Conservation (phyloP, 2,329 filamentous ascomycete species). For the Lachnellula arida region DNA sequence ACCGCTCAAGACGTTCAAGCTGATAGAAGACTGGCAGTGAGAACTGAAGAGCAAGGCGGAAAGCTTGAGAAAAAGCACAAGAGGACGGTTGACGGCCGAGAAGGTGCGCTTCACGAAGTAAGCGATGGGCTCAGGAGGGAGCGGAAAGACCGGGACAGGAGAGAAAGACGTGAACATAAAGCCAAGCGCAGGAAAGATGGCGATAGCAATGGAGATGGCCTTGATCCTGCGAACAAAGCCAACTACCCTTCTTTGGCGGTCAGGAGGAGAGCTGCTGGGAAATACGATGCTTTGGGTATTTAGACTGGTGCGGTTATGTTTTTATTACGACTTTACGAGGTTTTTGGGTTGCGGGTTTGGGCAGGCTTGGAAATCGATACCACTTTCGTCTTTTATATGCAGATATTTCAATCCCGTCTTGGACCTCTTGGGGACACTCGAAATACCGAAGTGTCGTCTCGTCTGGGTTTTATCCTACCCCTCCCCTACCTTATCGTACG, state of each 20-base stretch:
- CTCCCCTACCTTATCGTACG: background rate
- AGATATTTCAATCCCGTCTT: background rate
- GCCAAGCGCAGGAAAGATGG: slow-evolving; percentile 7
- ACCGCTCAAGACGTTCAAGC: background rate
- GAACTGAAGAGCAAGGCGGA: background rate
- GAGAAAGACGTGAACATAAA: slow-evolving; percentile 1
- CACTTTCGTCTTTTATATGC: background rate
- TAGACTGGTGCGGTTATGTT: background rate
- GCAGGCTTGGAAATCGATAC: slow-evolving; percentile 1
- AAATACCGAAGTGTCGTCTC: background rate
- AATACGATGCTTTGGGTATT: slow-evolving; percentile 26
- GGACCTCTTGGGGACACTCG: background rate
- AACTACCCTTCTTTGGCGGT: slow-evolving; percentile 20
- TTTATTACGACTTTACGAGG: slow-evolving; percentile 2
- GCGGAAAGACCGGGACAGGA: slow-evolving; percentile 1
- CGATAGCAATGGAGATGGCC: slow-evolving; percentile 1
- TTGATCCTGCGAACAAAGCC: slow-evolving; percentile 9
- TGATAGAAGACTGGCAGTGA: background rate
- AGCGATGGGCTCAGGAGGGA: background rate
- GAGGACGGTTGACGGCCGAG: background rate
- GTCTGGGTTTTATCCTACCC: background rate
- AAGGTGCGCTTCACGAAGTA: background rate
- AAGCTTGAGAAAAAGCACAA: background rate
- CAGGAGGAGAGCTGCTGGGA: slow-evolving; percentile 17
- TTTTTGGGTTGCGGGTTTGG: background rate